These are phyloP conservation scores for Pigoraptor vietnamica DNA, from an alignment of 78 protist genomes.

Conservation along the genomic window DNA sequence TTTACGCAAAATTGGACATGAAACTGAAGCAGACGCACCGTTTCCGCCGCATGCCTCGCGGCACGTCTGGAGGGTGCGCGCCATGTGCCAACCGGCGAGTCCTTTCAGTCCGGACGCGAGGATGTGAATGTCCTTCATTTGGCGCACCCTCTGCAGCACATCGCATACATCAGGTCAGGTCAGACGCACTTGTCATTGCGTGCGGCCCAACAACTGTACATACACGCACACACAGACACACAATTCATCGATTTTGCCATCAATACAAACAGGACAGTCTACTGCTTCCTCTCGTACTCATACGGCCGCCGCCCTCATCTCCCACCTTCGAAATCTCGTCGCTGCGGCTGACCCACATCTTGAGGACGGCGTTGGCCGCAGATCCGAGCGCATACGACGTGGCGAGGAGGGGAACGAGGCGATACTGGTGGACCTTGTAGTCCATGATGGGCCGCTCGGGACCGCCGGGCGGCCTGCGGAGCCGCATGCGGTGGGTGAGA, in stretches of 20 bases:
- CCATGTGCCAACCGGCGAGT: background rate
- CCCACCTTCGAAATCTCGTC: background rate
- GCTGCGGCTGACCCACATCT: background rate
- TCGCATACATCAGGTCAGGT: too few relatives aligned
- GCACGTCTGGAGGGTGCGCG: background rate
- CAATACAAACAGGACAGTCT: too few relatives aligned
- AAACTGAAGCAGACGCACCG: background rate
- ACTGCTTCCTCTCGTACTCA: too few relatives aligned
- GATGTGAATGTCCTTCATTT: background rate
- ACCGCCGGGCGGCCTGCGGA: background rate
- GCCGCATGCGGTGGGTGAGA: too few relatives aligned
- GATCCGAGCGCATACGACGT: constrained; percentile 22
- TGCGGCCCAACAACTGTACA: too few relatives aligned
- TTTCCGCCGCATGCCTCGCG: constrained; percentile 12
- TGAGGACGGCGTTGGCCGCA: background rate
- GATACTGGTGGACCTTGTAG: constrained; percentile 28
- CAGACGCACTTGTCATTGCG: too few relatives aligned
- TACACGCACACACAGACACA: too few relatives aligned
- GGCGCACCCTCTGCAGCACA: background rate
- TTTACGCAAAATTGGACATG: too few relatives aligned
- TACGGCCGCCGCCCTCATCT: too few relatives aligned
- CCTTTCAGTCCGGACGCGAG: background rate
- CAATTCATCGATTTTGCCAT: too few relatives aligned
- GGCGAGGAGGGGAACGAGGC: constrained; percentile 37
- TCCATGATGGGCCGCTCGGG: constrained; percentile 12